Evolutionary conservation across 768 basidiomycete species (phyloP), one percentile per base, ranked within the genome.

Genomic region (Cubamyces lactineus): DNA sequence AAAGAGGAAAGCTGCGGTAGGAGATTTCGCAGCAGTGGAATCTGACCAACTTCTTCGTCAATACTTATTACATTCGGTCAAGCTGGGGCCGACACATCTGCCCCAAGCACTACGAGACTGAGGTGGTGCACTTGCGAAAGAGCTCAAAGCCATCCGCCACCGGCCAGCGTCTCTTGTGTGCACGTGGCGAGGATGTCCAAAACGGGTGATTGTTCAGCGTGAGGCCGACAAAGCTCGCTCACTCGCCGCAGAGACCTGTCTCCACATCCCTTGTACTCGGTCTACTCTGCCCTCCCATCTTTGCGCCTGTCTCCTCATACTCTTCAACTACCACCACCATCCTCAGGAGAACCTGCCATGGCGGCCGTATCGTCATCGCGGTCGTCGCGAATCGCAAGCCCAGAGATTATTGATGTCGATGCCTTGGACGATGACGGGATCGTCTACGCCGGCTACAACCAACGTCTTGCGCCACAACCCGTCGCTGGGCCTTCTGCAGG

Each of bases 391-490:
- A 24, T 59, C 26, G 39, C 40, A 59, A 66, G 62, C 54, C 66
- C 66, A 9, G 76, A 77, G 56, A 64, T 82, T 56, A 82, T 82
- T 52, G 80, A 82, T 67, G 77, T 82, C 62, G 80, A 82, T 69
- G 69, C 73, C 6, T 64, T 78, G 49, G 78, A 78, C 42, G 69
- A 72, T 21, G 75, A 77, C 41, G 72, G 70, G 39, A 56, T 75
- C 53, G 71, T 41, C 60, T 48, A 51, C 73, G 69, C 66, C 62
- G 75, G 68, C 62, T 68, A 42, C 26, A 54, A 34, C 68, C 43
- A 38, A 69, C 50, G 12, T 23, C 47, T 58, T 50, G 58, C 41
- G 40, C 38, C 58, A 52, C 68, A 17, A 15, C 42, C 50, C 9
- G 21, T 12, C 28, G 15, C 11, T 0, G n/a, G 23, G 40, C 16